Percentiles rank a stretch among this genome's conserved stretches.
These are phyloP conservation scores for Sporothrix dimorphospora DNA, from an alignment of 2,329 filamentous ascomycete genomes.

Conservation along the genomic window DNA sequence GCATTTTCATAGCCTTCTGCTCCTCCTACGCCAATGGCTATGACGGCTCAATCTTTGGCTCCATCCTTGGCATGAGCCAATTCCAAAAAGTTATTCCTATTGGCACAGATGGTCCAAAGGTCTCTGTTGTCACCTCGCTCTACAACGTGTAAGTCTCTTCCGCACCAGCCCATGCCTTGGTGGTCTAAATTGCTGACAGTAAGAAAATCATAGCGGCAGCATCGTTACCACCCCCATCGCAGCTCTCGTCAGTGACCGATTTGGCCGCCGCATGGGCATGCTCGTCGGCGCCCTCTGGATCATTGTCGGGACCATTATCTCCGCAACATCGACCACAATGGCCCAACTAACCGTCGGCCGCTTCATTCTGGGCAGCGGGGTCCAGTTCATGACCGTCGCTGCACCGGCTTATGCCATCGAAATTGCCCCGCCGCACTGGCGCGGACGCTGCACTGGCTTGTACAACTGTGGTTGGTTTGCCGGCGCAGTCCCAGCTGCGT, in stretches of 20 bases:
- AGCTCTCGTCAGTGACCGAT: slow-evolving; percentile 1
- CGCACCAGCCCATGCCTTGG: no score
- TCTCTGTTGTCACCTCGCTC: not conserved
- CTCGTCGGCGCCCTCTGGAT: not conserved
- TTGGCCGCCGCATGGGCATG: slow-evolving; percentile 5
- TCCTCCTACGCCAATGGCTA: slow-evolving; percentile 16
- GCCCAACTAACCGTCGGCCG: not conserved
- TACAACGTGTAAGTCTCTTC: slow-evolving; percentile 2
- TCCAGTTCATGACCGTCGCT: slow-evolving; percentile 38
- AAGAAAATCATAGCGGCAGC: not conserved
- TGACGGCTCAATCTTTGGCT: not conserved
- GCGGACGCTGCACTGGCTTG: slow-evolving; percentile 52
- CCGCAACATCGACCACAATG: not conserved
- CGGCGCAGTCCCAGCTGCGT: slow-evolving; percentile 53
- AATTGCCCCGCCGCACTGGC: slow-evolving; percentile 54
- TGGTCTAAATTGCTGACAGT: no score
- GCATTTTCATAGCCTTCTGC: slow-evolving; percentile 8
- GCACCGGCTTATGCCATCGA: slow-evolving; percentile 54
- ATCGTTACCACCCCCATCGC: slow-evolving; percentile 2
- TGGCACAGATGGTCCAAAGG: not conserved
- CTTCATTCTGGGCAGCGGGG: slow-evolving; percentile 3
- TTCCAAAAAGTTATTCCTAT: slow-evolving; percentile 2
- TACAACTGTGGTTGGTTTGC: slow-evolving; percentile 49
- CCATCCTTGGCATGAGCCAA: slow-evolving; percentile 9
- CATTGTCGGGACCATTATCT: not conserved